Conservation (phyloP, 805 yeast genomes). For the Wickerhamiella kurtzmanii region DNA sequence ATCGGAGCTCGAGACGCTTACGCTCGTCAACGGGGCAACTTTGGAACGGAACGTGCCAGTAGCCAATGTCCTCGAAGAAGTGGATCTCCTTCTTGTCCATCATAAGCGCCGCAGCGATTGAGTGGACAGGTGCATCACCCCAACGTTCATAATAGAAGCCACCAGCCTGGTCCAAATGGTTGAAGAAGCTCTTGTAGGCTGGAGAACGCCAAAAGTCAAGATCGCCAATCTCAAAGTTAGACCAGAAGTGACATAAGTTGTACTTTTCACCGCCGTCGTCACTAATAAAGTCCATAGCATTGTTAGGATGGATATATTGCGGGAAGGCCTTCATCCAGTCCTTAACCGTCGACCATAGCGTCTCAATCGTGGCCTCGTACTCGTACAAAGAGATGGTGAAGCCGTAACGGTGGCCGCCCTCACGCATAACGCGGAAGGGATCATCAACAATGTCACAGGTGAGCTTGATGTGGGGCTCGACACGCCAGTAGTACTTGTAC, state of each 20-base stretch:
- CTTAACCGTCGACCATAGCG: slow-evolving; percentile 64
- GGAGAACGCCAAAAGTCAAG: slow-evolving; percentile 51
- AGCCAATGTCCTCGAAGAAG: slow-evolving; percentile 64
- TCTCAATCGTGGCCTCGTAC: slow-evolving; percentile 53
- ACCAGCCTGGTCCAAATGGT: slow-evolving; percentile 50
- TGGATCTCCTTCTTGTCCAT: slow-evolving; percentile 45
- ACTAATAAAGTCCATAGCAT: slow-evolving; percentile 56
- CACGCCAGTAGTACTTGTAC: slow-evolving; percentile 87
- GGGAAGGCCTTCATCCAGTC: slow-evolving; percentile 50
- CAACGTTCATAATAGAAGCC: slow-evolving; percentile 81
- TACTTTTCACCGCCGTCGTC: slow-evolving; percentile 57
- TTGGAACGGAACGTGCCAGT: slow-evolving; percentile 47
- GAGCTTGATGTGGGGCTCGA: slow-evolving; percentile 68
- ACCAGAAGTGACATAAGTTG: slow-evolving; percentile 82
- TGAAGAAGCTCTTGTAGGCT: slow-evolving; percentile 46
- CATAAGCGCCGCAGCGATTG: slow-evolving; percentile 56
- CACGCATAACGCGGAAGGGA: slow-evolving; percentile 67
- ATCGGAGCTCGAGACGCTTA: slow-evolving; percentile 44
- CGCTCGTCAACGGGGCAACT: slow-evolving; percentile 46
- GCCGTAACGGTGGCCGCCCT: slow-evolving; percentile 57
- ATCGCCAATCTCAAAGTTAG: slow-evolving; percentile 66
- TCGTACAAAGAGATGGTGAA: slow-evolving; percentile 66
- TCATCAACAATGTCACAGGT: slow-evolving; percentile 71
- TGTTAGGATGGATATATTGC: slow-evolving; percentile 43
- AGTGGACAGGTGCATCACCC: slow-evolving; percentile 92